Percentiles rank a stretch among this genome's conserved stretches.
Conservation (phyloP, 2,329 filamentous ascomycete genomes). For the Juglanconis oblonga region DNA sequence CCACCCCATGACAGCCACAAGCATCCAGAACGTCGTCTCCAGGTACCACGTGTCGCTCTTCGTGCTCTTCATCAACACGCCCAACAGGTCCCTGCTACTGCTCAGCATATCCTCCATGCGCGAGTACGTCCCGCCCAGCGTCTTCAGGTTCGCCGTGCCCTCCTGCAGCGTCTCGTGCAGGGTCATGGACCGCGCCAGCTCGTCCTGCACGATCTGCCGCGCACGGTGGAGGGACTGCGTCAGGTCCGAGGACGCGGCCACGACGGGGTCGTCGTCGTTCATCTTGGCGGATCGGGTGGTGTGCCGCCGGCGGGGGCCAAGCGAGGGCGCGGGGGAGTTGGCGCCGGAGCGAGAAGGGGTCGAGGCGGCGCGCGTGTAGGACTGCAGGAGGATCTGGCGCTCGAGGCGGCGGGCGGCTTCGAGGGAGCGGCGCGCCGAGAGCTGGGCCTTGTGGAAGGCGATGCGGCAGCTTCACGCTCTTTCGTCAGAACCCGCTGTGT, state of each 20-base stretch:
- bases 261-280: conserved; percentile 64
- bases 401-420: conserved; percentile 73
- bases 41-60: conserved; percentile 99
- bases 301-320: conserved; percentile 4
- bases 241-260: conserved; percentile 77
- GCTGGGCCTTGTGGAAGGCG: conserved; percentile 77
- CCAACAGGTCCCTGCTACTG: conserved; percentile 71
- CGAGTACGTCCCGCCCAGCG: conserved; percentile 77
- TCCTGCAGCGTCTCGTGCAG: conserved; percentile 85
- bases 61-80: conserved; percentile 77
- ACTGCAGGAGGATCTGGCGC: conserved; percentile 70
- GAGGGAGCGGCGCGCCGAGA: conserved; percentile 73
- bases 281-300: conserved; percentile 23
- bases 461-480: too few species aligned
- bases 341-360: conserved; percentile 28
- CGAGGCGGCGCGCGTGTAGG: conserved; percentile 39
- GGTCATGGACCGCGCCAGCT: conserved; percentile 83
- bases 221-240: conserved; percentile 81
- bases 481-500: too few species aligned
- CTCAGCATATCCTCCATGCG: conserved; percentile 74
- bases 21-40: conserved; percentile 81
- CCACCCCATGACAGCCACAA: conserved; percentile 77
- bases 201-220: conserved; percentile 79
- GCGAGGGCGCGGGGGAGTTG: conserved; percentile 30
- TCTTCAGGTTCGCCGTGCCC: conserved; percentile 76